These are phyloP conservation scores for Yarrowia hollandica DNA, from an alignment of 805 yeast genomes.

Conservation along the genomic window DNA sequence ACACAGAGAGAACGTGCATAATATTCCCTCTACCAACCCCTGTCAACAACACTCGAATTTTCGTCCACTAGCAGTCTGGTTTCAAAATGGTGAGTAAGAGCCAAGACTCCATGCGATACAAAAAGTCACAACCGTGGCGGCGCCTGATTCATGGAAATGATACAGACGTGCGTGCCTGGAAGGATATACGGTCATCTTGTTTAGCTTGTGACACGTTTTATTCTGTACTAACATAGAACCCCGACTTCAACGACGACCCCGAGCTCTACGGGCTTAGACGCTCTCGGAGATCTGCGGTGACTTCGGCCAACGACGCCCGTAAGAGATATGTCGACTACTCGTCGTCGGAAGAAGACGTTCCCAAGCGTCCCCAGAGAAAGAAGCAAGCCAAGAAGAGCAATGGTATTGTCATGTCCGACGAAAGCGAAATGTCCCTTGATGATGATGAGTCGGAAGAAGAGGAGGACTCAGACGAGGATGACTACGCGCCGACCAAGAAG, in stretches of 20 bases:
- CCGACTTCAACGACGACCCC: constrained; percentile 38
- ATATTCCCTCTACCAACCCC: not conserved
- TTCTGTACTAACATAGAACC: constrained; percentile 16
- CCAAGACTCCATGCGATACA: too few species aligned
- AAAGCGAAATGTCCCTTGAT: constrained; percentile 15
- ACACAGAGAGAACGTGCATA: not conserved
- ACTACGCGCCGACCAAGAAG: constrained; percentile 34
- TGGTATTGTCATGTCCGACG: constrained; percentile 1
- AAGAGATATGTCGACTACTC: constrained; percentile 29
- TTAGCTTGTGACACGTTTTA: too few species aligned
- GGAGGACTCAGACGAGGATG: constrained; percentile 34
- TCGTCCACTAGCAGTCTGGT: not conserved
- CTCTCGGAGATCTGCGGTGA: constrained; percentile 42
- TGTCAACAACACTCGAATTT: not conserved
- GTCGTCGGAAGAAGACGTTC: constrained; percentile 22
- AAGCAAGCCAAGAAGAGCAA: constrained; percentile 14
- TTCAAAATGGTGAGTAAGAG: constrained; percentile 14
- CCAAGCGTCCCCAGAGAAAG: constrained; percentile 9
- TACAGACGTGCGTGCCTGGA: too few species aligned
- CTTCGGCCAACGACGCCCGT: constrained; percentile 32
- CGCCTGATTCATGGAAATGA: too few species aligned
- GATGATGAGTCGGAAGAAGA: not conserved
- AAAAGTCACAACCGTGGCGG: too few species aligned
- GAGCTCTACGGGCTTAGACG: constrained; percentile 48
- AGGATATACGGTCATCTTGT: not conserved